Conservation (phyloP, 106 monocot species). For the Allium fistulosum region DNA sequence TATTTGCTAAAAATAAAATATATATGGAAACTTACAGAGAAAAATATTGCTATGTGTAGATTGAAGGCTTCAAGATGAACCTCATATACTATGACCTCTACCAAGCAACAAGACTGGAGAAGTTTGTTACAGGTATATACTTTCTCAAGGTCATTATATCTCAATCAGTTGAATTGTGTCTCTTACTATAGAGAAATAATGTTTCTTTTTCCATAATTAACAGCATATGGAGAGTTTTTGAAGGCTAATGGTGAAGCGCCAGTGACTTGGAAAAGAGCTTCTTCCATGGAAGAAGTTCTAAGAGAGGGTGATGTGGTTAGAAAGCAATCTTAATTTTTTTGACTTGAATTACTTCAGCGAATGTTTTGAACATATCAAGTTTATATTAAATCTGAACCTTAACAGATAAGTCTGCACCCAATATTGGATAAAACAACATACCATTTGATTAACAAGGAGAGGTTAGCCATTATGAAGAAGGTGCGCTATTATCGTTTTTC, state of each 20-base stretch:
- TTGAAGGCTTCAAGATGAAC: slow-evolving; percentile 99
- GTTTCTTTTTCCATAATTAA: background rate
- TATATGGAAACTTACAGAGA: background rate
- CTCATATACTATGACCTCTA: slow-evolving; percentile 97
- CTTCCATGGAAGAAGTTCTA: slow-evolving; percentile 90
- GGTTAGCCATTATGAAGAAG: slow-evolving; percentile 96
- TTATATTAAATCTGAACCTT: background rate
- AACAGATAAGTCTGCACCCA: slow-evolving; percentile 97
- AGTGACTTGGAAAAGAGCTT: slow-evolving; percentile 98
- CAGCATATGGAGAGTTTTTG: slow-evolving; percentile 93
- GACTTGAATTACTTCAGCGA: background rate
- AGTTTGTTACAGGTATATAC: slow-evolving; percentile 87
- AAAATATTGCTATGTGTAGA: slow-evolving; percentile 19
- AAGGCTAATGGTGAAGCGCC: slow-evolving; percentile 84
- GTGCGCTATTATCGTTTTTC: slow-evolving; percentile 14
- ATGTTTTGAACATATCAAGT: background rate
- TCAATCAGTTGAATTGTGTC: background rate
- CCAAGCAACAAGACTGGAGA: slow-evolving; percentile 93
- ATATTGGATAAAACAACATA: slow-evolving; percentile 96
- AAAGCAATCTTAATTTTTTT: background rate
- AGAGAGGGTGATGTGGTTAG: slow-evolving; percentile 93
- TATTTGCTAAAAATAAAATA: background rate
- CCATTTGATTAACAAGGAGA: slow-evolving; percentile 95
- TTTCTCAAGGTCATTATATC: background rate
- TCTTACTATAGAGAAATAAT: background rate